Base-by-base conservation (phyloP, 306 rosid species). In the Aeschynomene evenia region DNA sequence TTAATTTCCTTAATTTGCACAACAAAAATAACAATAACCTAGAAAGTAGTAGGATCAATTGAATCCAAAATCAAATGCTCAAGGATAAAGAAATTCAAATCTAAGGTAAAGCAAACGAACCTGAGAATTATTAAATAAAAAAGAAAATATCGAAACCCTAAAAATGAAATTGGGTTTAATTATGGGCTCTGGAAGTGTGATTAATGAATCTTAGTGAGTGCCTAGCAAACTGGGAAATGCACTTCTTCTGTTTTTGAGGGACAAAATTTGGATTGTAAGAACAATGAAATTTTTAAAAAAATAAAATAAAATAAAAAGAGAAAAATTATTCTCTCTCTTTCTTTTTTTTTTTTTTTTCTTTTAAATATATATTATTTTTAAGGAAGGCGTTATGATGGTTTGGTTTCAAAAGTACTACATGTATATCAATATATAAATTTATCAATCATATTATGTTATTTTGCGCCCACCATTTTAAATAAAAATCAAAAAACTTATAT, bases 141-240 rank as follows among this genome's bases (percentile, higher is more conserved):
- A 14, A 4, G 6, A 28, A 53, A 14, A 5, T 6, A 39, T 14
- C 1, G 66, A 74, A 79, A 69, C 80, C 80, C 80, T 80, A 74
- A 63, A n/a, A 3, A 45, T 7, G 56, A 62, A 68, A 74, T 0
- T 43, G 63, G 50, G 18, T 8, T 7, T 59, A 28, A 18, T 16
- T 18, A 3, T 58, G 21, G 36, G 66, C 10, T 34, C 16, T 7
- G 4, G 12, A 36, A 60, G 39, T 14, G 28, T 18, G 46, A 23
- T 42, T n/a, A 24, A 63, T 23, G 54, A 63, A 43, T 23, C 54
- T 23, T 63, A 72, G 82, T 48, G 59, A 66, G 71, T 66, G 26
- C 11, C 48, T 67, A 73, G 57, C 54, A 67, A 73, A 72, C 39
- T 57, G 73, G 15, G 7, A 56, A 78, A 36, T 28, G n/a, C 40